Percentiles rank a stretch among this genome's conserved stretches.
Conservation (phyloP, 2,329 filamentous ascomycete species). For the Fusarium sp. region DNA sequence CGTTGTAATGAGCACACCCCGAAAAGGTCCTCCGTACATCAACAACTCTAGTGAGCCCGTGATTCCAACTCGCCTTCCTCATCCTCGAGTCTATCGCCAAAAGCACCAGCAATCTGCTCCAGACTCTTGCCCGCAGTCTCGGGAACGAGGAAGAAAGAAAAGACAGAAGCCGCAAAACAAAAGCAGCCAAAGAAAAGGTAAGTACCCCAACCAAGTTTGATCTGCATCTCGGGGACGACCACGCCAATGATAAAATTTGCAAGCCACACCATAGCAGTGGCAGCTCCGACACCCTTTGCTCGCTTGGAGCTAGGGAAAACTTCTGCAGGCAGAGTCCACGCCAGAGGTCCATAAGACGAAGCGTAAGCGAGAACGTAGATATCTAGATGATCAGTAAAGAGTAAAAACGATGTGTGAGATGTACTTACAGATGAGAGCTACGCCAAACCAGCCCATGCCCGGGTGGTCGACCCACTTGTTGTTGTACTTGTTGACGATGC, state of each 20-base stretch:
- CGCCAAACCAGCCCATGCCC: not conserved
- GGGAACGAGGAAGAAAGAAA: conserved; percentile 72
- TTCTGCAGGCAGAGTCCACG: conserved; percentile 58
- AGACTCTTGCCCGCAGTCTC: conserved; percentile 78
- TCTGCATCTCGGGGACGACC: conserved; percentile 14
- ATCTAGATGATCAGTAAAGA: not conserved
- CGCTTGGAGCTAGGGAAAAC: conserved; percentile 54
- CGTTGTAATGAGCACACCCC: not conserved
- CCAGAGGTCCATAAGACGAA: conserved; percentile 53
- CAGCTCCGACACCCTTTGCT: conserved; percentile 53
- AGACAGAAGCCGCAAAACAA: conserved; percentile 73
- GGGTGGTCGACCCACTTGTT: not conserved
- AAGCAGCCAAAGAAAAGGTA: conserved; percentile 82
- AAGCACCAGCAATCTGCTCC: conserved; percentile 80
- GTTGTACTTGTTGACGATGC: conserved; percentile 59
- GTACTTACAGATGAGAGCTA: not conserved
- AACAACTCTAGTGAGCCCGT: not conserved
- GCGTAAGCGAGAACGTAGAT: conserved; percentile 24
- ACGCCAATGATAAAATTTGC: conserved; percentile 44
- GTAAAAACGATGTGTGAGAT: not conserved
- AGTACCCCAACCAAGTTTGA: conserved; percentile 61
- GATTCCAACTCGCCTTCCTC: conserved; percentile 13
- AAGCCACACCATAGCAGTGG: conserved; percentile 53
- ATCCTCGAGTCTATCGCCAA: conserved; percentile 51
- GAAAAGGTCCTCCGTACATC: not conserved